Base-by-base conservation (phyloP, 225 moss, liverwort and hornwort species). In the Thuidium tamariscinum region DNA sequence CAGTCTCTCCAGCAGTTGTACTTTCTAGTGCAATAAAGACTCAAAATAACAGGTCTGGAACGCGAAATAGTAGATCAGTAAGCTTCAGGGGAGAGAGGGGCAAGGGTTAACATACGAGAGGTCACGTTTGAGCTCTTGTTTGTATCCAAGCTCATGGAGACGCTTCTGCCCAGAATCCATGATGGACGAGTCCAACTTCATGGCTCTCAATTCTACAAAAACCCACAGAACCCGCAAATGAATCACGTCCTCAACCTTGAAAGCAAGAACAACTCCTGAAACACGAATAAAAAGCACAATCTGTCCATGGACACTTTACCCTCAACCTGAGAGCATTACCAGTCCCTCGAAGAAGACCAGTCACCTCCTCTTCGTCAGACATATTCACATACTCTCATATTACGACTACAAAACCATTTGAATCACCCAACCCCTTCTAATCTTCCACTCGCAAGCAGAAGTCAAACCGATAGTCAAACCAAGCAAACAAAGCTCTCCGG, bases 161-260 rank as follows among this genome's bases (percentile, higher is more conserved):
- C 94, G 93, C 89, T 87, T 85, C 90, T 94, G 90, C 78, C 94
- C 94, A 27, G 94, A 93, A 87, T 94, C 94, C 90, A 94, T 88
- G 89, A 70, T 12, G 52, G 84, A 21, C 36, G 74, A 42, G 27
- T 29, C 82, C 69, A 79, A 56, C 79, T 70, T 63, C 51, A 76
- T 56, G 5, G 21, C 55, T 83, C 77, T 87, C 78, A 64, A 66
- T n/a, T 84, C 92, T 93, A 39, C 51, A 69, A 70, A 54, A 83
- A 16, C 67, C n/a, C 64, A 51, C 64, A 62, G 75, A 63, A 48
- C 37, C 61, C 74, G 12, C 26, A 62, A 41, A 56, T 36, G n/a
- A 49, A 44, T 74, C 37, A 67, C 32, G 7, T 36, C 59, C 59
- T 42, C 20, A 30, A 19, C 55, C 29, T 9, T 36, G 44, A 44